Conservation (phyloP, 2,329 filamentous ascomycete species). For the Fonsecaea monophora region DNA sequence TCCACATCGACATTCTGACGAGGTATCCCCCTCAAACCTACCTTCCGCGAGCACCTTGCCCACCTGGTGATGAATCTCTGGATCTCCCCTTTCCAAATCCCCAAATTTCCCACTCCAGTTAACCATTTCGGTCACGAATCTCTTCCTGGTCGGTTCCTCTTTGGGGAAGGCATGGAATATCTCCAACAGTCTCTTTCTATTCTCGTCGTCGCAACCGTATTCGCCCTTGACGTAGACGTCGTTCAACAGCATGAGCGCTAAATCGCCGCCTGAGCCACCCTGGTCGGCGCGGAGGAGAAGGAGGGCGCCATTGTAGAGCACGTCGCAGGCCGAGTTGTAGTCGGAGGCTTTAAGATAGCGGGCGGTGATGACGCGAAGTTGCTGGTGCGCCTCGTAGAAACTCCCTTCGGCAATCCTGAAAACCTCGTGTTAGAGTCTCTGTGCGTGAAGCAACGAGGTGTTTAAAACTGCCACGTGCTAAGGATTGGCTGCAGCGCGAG, state of each 20-base stretch:
- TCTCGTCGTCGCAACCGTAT: conserved; percentile 70
- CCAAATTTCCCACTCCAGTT: conserved; percentile 86
- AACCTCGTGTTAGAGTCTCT: conserved; percentile 9
- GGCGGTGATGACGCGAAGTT: conserved; percentile 91
- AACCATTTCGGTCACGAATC: conserved; percentile 86
- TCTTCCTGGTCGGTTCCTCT: conserved; percentile 89
- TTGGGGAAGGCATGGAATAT: conserved; percentile 80
- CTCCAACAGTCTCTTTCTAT: conserved; percentile 68
- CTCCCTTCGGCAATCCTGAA: conserved; percentile 83
- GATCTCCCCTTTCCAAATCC: conserved; percentile 81
- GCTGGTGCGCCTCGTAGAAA: conserved; percentile 98
- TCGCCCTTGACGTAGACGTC: conserved; percentile 91
- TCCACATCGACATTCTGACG: not conserved
- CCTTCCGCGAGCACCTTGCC: conserved; percentile 86
- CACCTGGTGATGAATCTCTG: conserved; percentile 90
- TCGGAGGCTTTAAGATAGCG: conserved; percentile 83
- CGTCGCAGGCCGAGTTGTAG: conserved; percentile 82
- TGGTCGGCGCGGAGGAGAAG: conserved; percentile 90
- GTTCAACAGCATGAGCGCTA: conserved; percentile 83
- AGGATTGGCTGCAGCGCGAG: not conserved
- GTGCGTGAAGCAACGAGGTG: conserved; percentile 3
- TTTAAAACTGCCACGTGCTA: not conserved
- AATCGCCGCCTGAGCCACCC: conserved; percentile 88
- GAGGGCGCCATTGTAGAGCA: conserved; percentile 82
- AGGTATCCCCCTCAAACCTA: conserved; percentile 42